phyloP scores from a whole-genome alignment of 2,329 filamentous ascomycete species.

The Didymella pomorum region DNA sequence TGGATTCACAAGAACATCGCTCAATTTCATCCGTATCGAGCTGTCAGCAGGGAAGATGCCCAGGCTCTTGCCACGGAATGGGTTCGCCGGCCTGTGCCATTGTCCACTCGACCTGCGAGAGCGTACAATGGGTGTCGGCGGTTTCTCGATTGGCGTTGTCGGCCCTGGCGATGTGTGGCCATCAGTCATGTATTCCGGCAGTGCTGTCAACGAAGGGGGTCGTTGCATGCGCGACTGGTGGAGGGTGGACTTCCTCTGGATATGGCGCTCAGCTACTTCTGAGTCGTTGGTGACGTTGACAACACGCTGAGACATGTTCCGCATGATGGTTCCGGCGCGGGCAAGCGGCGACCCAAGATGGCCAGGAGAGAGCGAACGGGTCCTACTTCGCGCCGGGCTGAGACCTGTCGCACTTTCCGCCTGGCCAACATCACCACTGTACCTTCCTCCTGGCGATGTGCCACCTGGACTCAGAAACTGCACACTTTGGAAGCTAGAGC shows the following conservation, averaged over 20 bases:
- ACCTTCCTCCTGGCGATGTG: constrained; percentile 54
- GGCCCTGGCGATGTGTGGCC: constrained; percentile 43
- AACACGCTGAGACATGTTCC: constrained; percentile 92
- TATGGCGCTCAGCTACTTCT: constrained; percentile 78
- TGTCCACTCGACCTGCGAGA: constrained; percentile 49
- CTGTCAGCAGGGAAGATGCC: constrained; percentile 85
- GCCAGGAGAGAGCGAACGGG: constrained; percentile 57
- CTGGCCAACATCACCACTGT: constrained; percentile 68
- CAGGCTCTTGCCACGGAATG: constrained; percentile 83
- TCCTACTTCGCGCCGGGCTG: constrained; percentile 54
- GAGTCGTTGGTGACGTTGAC: constrained; percentile 96
- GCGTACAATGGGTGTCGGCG: constrained; percentile 42
- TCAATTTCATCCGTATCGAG: constrained; percentile 74
- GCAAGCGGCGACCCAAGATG: constrained; percentile 57
- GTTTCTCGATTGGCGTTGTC: constrained; percentile 49
- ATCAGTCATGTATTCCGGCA: constrained; percentile 61
- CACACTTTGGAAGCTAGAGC: constrained; percentile 63
- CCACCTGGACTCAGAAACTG: constrained; percentile 59
- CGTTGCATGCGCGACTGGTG: constrained; percentile 62
- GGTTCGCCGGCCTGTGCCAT: constrained; percentile 66
- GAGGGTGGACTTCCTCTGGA: constrained; percentile 68
- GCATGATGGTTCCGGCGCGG: constrained; percentile 60
- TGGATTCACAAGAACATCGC: constrained; percentile 85
- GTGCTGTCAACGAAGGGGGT: constrained; percentile 59
- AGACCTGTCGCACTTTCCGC: constrained; percentile 61